phyloP scores from a whole-genome alignment of 192 early-diverging fungal species.

The Dissophora ornata region DNA sequence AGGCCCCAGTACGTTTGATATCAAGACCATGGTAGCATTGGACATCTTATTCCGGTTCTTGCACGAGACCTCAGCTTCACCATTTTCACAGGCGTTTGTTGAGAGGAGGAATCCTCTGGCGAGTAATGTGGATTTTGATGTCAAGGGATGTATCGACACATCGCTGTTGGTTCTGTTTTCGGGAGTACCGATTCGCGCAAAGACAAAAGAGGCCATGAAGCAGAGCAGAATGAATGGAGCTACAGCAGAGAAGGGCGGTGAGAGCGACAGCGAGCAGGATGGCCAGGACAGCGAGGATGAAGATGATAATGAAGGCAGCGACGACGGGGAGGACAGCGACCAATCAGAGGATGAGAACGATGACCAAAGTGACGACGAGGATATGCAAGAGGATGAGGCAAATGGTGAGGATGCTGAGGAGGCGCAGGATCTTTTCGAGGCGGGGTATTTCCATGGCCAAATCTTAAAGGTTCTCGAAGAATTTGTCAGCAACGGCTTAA shows the following conservation, averaged over 20 bases:
- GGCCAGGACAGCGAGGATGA: slow-evolving; percentile 30
- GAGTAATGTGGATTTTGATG: slow-evolving; percentile 67
- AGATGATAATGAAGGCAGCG: neutral
- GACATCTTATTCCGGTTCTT: slow-evolving; percentile 81
- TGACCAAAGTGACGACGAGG: slow-evolving; percentile 1
- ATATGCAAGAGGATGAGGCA: neutral
- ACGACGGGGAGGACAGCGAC: neutral
- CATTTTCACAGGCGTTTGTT: slow-evolving; percentile 81
- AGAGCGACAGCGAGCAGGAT: slow-evolving; percentile 36
- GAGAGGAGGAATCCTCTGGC: slow-evolving; percentile 75
- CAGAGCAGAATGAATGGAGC: slow-evolving; percentile 46
- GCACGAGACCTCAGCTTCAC: slow-evolving; percentile 75
- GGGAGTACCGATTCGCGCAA: slow-evolving; percentile 62
- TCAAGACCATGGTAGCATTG: slow-evolving; percentile 67
- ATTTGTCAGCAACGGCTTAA: slow-evolving; percentile 53
- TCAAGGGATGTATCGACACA: slow-evolving; percentile 64
- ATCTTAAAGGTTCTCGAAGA: slow-evolving; percentile 69
- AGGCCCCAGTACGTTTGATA: slow-evolving; percentile 74
- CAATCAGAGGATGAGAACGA: slow-evolving; percentile 44
- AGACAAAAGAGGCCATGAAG: slow-evolving; percentile 35
- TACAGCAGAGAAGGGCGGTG: slow-evolving; percentile 30
- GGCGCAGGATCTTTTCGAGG: slow-evolving; percentile 65
- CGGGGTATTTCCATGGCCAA: slow-evolving; percentile 66
- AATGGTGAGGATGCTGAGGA: slow-evolving; percentile 18
- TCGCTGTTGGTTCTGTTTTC: slow-evolving; percentile 72